Percentiles rank a stretch among this genome's conserved stretches.
These are phyloP conservation scores for Trypanosoma melophagium DNA, from an alignment of 208 protist genomes.

Conservation along the genomic window DNA sequence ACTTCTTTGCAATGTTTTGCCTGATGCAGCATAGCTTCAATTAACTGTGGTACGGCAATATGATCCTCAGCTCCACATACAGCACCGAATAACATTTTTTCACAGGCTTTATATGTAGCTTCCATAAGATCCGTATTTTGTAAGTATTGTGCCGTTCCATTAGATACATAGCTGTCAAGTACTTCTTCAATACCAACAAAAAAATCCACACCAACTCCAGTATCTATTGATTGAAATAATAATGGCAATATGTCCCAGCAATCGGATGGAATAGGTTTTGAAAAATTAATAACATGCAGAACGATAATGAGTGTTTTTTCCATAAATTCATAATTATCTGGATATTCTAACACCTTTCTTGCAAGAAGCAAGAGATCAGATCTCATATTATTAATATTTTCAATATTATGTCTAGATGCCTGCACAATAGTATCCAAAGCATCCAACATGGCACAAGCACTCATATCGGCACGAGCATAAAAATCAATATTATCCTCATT, in stretches of 20 bases:
- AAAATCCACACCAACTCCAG: slow-evolving; percentile 83
- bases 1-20: slow-evolving; percentile 53
- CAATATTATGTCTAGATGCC: slow-evolving; percentile 48
- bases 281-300: slow-evolving; percentile 63
- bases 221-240: slow-evolving; percentile 64
- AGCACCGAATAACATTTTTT: slow-evolving; percentile 80
- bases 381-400: slow-evolving; percentile 48
- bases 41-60: slow-evolving; percentile 69
- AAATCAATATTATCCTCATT: slow-evolving; percentile 32
- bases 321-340: slow-evolving; percentile 81
- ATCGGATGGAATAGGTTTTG: slow-evolving; percentile 60
- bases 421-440: slow-evolving; percentile 76
- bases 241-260: slow-evolving; percentile 71
- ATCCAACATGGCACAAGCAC: slow-evolving; percentile 67
- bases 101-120: slow-evolving; percentile 60
- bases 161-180: slow-evolving; percentile 82
- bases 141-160: slow-evolving; percentile 60
- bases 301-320: slow-evolving; percentile 81
- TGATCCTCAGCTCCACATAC: slow-evolving; percentile 52
- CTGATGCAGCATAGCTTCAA: slow-evolving; percentile 86
- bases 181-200: slow-evolving; percentile 81
- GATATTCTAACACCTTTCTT: slow-evolving; percentile 52
- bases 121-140: slow-evolving; percentile 68
- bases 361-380: slow-evolving; percentile 65
- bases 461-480: slow-evolving; percentile 70